These are phyloP conservation scores for Ceratocystis ficicola DNA, from an alignment of 2,329 filamentous ascomycete species.

Conservation along the genomic window DNA sequence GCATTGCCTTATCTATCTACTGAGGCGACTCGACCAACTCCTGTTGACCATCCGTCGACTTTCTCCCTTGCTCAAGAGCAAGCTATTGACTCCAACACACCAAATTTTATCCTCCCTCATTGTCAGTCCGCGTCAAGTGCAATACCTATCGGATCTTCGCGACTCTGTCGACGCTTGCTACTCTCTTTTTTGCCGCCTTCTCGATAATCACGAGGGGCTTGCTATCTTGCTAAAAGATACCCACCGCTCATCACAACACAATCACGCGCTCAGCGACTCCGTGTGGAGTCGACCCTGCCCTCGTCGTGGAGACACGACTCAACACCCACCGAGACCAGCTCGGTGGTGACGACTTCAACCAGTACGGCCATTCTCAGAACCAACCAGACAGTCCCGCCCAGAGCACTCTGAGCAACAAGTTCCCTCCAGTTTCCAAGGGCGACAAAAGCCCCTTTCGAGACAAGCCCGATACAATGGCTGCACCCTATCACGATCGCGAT, in stretches of 20 bases:
- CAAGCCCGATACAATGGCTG: constrained; percentile 16
- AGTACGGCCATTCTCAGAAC: constrained; percentile 21
- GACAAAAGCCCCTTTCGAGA: constrained; percentile 17
- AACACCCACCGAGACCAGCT: constrained; percentile 22
- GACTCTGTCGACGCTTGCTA: no score
- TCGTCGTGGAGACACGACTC: constrained; percentile 22
- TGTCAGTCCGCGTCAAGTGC: no score
- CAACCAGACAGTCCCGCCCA: constrained; percentile 22
- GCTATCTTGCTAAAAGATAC: constrained; percentile 7
- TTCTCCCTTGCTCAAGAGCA: no score
- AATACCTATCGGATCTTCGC: no score
- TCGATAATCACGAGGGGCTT: not conserved
- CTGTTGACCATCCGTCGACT: no score
- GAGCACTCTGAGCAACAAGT: constrained; percentile 19
- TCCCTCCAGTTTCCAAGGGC: constrained; percentile 12
- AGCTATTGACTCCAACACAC: no score
- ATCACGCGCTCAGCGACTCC: constrained; percentile 19
- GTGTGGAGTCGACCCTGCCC: constrained; percentile 20
- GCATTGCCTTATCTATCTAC: not conserved
- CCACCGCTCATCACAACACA: not conserved
- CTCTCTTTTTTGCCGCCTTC: no score
- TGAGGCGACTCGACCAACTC: not conserved
- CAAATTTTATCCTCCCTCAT: no score
- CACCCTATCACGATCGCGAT: constrained; percentile 17
- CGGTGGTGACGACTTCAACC: constrained; percentile 23